Conservation (phyloP, 148 eudicot species). For the Pouteria glomerata region DNA sequence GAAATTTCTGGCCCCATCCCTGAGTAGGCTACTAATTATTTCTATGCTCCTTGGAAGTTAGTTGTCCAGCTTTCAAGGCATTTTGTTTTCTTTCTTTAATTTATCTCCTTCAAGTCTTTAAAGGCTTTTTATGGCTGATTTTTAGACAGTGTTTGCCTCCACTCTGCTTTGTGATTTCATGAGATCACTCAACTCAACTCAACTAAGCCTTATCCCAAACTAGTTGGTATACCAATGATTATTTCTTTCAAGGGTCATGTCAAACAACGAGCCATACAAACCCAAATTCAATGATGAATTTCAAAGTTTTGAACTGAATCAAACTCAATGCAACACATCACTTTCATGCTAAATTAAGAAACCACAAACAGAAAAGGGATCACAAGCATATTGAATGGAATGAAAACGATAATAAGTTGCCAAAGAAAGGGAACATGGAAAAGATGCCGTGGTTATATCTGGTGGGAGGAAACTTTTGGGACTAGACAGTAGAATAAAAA, state of each 20-base stretch:
- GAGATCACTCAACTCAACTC: too few relatives aligned
- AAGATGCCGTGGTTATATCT: neutral
- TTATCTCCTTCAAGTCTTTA: neutral
- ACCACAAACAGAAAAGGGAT: neutral
- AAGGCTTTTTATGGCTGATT: neutral
- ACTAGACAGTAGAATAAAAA: constrained; percentile 18
- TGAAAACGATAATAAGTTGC: neutral
- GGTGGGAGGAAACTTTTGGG: neutral
- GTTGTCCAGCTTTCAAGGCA: neutral
- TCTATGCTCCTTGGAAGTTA: neutral
- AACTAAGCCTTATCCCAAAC: too few relatives aligned
- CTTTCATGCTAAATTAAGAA: constrained; percentile 4
- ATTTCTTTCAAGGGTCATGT: neutral
- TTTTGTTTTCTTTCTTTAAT: neutral
- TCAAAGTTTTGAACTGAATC: neutral
- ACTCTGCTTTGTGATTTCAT: neutral
- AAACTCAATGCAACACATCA: neutral
- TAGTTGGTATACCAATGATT: neutral
- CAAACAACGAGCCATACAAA: neutral
- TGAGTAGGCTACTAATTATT: neutral
- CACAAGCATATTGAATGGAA: neutral
- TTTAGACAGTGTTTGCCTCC: neutral
- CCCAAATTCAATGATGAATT: neutral
- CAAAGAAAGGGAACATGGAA: neutral
- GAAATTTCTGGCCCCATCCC: too few relatives aligned